These are phyloP conservation scores for Tetramitus jugosus DNA, from an alignment of 208 protist genomes.

Conservation along the genomic window DNA sequence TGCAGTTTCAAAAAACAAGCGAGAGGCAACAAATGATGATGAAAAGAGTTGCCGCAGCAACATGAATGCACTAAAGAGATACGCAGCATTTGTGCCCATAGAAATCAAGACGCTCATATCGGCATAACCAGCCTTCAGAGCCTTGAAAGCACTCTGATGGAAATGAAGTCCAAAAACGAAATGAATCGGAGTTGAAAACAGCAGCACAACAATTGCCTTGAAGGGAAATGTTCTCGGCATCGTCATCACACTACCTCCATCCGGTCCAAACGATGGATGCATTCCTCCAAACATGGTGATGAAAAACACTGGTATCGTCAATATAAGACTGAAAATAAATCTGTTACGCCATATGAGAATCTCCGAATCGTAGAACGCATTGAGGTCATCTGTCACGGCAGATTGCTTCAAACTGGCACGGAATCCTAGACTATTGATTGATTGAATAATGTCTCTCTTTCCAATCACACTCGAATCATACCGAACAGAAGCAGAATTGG, in stretches of 20 bases:
- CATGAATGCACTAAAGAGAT: neutral
- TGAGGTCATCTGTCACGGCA: neutral
- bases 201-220: neutral
- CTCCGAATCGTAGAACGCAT: neutral
- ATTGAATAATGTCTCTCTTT: neutral
- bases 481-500: neutral
- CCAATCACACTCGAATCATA: neutral
- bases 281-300: neutral
- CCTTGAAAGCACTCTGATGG: constrained; percentile 25
- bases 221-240: neutral
- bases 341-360: neutral
- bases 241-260: neutral
- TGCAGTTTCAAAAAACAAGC: constrained; percentile 86
- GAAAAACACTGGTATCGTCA: neutral
- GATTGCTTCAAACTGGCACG: neutral
- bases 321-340: neutral
- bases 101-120: constrained; percentile 38
- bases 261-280: neutral
- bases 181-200: constrained; percentile 25
- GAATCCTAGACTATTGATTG: constrained; percentile 8
- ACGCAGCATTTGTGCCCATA: constrained; percentile 25
- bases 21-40: neutral
- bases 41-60: neutral
- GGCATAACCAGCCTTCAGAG: constrained; percentile 24
- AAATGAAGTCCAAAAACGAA: constrained; percentile 30